Evolutionary conservation across 2,329 filamentous ascomycete species (phyloP).

Genomic region (Aspergillus vadensis): DNA sequence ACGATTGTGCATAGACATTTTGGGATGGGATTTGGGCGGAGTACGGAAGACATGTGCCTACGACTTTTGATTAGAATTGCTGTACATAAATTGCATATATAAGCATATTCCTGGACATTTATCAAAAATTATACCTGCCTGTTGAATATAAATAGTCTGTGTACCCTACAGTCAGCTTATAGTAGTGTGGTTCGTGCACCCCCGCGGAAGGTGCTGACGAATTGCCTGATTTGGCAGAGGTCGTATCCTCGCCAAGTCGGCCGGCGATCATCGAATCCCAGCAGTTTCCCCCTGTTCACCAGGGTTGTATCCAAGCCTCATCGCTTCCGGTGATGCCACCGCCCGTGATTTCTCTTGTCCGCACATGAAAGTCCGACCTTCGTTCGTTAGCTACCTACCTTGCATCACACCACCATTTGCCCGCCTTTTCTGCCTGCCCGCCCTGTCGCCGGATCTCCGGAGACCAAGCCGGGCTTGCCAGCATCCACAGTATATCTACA

Average conservation of each 20-base stretch:
- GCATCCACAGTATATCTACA: background rate
- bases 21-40: conserved; percentile 6
- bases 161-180: background rate
- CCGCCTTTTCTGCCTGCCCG: background rate
- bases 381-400: background rate
- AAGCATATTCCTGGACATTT: background rate
- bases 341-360: background rate
- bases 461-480: background rate
- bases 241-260: background rate
- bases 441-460: background rate
- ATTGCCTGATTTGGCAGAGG: conserved; percentile 18
- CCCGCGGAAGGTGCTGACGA: conserved; percentile 12
- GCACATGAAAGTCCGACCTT: background rate
- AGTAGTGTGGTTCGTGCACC: background rate
- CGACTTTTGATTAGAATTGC: conserved; percentile 6
- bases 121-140: too few relatives aligned
- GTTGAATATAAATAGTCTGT: background rate
- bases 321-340: background rate
- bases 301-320: background rate
- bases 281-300: background rate
- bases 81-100: conserved; percentile 5
- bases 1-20: conserved; percentile 3
- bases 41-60: conserved; percentile 8
- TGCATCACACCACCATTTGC: background rate
- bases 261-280: conserved; percentile 13